Base-by-base conservation (phyloP, 2,329 filamentous ascomycete genomes). In the Teratosphaeria gauchensis region DNA sequence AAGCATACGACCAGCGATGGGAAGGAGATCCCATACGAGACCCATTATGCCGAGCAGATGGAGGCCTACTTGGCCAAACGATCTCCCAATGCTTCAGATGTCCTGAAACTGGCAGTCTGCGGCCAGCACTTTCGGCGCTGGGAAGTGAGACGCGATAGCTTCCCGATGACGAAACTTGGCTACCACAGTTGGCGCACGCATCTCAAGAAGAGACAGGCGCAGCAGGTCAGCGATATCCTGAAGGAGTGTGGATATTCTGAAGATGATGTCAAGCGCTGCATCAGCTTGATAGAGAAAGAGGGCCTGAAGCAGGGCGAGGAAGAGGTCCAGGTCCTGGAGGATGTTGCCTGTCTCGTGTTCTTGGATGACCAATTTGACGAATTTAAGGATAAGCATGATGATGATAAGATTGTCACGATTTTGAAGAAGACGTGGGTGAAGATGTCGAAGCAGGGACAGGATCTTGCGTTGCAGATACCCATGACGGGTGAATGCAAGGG, bases 121-220 rank as follows among this genome's bases (percentile, higher is more conserved):
- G 90, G 89, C 11, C 90, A 95, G 72, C 90, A 95, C 73, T 89
- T 95, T 67, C 83, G 86, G 56, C 85, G 89, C 74, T 95, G 90
- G 90, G 88, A 95, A 74, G 82, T 92, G 1, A 88, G 89, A 0
- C 85, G 90, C 54, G 76, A 78, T 63, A 82, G 79, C 42, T 92
- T 89, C 73, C 88, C 90, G 6, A 84, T 84, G 78, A 92, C 86
- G 1, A 85, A 86, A 64, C 70, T 82, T 0, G 90, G 90, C 9
- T 95, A 95, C 72, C 82, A 91, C 63, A 78, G 81, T n/a, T 95
- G 90, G 90, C 82, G 90, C 24, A 81, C 85, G 2, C 85, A 83
- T 67, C 82, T 90, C 58, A 86, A 85, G 72, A 90, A 89, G 67
- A 77, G 87, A 1, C 88, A 91, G 70, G 84, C 85, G 1, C 80